These are phyloP conservation scores for Wickerhamiella hasegawae DNA, from an alignment of 805 yeast species.

Conservation along the genomic window DNA sequence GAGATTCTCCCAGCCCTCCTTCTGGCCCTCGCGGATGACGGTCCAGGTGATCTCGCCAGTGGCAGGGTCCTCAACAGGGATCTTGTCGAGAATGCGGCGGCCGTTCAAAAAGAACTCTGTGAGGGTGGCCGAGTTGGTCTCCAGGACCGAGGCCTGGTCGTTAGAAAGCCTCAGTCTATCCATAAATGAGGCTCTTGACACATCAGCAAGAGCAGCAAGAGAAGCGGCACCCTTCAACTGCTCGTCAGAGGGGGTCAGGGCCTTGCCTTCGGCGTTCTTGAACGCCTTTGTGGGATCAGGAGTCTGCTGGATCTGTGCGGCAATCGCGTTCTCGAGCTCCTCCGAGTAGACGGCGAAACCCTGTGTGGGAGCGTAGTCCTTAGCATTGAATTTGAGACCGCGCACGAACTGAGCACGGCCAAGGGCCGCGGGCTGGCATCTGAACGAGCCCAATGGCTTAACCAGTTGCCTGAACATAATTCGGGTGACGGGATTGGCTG, in stretches of 20 bases:
- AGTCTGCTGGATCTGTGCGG: slow-evolving; percentile 42
- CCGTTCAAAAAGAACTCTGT: slow-evolving; percentile 35
- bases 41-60: slow-evolving; percentile 72
- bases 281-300: slow-evolving; percentile 53
- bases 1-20: slow-evolving; percentile 76
- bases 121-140: slow-evolving; percentile 47
- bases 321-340: slow-evolving; percentile 43
- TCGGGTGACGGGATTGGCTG: too few relatives aligned
- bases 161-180: slow-evolving; percentile 34
- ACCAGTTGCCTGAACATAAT: too few relatives aligned
- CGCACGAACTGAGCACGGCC: slow-evolving; percentile 4
- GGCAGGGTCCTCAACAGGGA: slow-evolving; percentile 64
- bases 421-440: too few relatives aligned
- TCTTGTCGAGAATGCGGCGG: slow-evolving; percentile 61
- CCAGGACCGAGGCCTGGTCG: slow-evolving; percentile 37
- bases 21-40: slow-evolving; percentile 53
- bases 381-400: slow-evolving; percentile 15
- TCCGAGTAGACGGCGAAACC: slow-evolving; percentile 14
- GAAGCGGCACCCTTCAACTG: slow-evolving; percentile 61
- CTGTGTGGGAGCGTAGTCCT: slow-evolving; percentile 19
- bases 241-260: slow-evolving; percentile 49
- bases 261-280: slow-evolving; percentile 61
- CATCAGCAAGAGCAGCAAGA: slow-evolving; percentile 42
- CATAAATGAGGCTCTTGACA: slow-evolving; percentile 35
- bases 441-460: too few relatives aligned